These are phyloP conservation scores for Ophiostoma pallidulum DNA, from an alignment of 2,329 filamentous ascomycete genomes.

Conservation along the genomic window DNA sequence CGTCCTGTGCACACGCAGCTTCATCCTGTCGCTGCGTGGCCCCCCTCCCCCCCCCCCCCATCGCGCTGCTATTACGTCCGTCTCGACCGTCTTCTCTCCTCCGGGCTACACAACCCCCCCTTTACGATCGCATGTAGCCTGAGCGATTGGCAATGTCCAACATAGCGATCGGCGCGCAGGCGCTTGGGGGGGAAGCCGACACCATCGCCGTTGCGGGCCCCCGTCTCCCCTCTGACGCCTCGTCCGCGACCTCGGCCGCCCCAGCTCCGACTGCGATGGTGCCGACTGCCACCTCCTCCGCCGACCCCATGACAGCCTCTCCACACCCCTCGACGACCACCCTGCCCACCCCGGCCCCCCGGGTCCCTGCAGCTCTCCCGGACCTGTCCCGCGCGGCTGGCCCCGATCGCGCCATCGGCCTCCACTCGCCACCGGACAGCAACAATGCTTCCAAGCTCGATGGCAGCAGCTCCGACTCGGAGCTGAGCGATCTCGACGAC, in stretches of 20 bases:
- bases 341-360: slow-evolving; percentile 5
- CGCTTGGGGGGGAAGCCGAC: slow-evolving; percentile 29
- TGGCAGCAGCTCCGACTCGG: slow-evolving; percentile 45
- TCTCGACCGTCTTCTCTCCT: slow-evolving; percentile 6
- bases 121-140: slow-evolving; percentile 21
- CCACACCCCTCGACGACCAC: background rate
- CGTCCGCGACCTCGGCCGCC: slow-evolving; percentile 15
- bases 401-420: slow-evolving; percentile 32
- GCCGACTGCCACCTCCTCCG: background rate
- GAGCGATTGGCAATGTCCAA: slow-evolving; percentile 38
- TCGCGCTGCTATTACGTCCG: slow-evolving; percentile 8
- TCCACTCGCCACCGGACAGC: slow-evolving; percentile 56
- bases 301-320: background rate
- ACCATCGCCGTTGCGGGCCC: slow-evolving; percentile 19
- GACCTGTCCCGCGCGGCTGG: slow-evolving; percentile 11
- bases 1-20: slow-evolving; percentile 6
- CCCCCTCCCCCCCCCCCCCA: background rate
- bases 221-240: slow-evolving; percentile 4
- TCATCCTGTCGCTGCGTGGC: slow-evolving; percentile 10
- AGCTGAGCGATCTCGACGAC: slow-evolving; percentile 58
- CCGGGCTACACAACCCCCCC: slow-evolving; percentile 18
- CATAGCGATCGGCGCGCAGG: slow-evolving; percentile 42
- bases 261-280: slow-evolving; percentile 11
- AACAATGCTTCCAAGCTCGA: slow-evolving; percentile 52
- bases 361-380: slow-evolving; percentile 12